Evolutionary conservation across 495 filamentous ascomycete genomes (phyloP).

Genomic region (Xylaria bambusicola): DNA sequence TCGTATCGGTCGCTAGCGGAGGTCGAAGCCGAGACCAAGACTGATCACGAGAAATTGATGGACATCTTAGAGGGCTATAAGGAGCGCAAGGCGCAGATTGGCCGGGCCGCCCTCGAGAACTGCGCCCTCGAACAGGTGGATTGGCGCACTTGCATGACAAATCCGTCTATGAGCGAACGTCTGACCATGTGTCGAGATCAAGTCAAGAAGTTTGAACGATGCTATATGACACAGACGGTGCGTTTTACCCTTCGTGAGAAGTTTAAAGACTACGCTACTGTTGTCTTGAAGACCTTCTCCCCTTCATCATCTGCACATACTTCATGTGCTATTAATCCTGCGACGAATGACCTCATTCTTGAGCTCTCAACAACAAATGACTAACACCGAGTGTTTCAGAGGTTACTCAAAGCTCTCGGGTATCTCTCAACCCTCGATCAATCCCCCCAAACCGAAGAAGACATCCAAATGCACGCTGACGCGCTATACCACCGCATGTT

Average conservation of each 20-base stretch:
- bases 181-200: slow-evolving; percentile 75
- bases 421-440: slow-evolving; percentile 70
- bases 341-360: neutral
- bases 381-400: slow-evolving; percentile 44
- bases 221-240: slow-evolving; percentile 80
- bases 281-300: too few relatives aligned
- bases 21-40: slow-evolving; percentile 63
- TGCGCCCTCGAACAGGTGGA: slow-evolving; percentile 82
- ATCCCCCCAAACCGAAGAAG: slow-evolving; percentile 72
- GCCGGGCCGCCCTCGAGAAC: slow-evolving; percentile 85
- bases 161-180: slow-evolving; percentile 58
- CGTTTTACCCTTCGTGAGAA: too few relatives aligned
- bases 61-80: slow-evolving; percentile 84
- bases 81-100: slow-evolving; percentile 74
- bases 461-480: slow-evolving; percentile 95
- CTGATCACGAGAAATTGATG: slow-evolving; percentile 69
- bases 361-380: neutral
- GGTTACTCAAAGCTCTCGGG: slow-evolving; percentile 88
- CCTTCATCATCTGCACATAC: too few relatives aligned
- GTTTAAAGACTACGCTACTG: too few relatives aligned
- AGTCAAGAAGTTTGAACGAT: slow-evolving; percentile 70
- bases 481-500: slow-evolving; percentile 83
- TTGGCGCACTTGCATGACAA: slow-evolving; percentile 72
- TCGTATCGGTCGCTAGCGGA: slow-evolving; percentile 70
- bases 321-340: too few relatives aligned